Evolutionary conservation across 2,329 filamentous ascomycete genomes (phyloP).

Genomic region (Trichoderma cornu-damae): DNA sequence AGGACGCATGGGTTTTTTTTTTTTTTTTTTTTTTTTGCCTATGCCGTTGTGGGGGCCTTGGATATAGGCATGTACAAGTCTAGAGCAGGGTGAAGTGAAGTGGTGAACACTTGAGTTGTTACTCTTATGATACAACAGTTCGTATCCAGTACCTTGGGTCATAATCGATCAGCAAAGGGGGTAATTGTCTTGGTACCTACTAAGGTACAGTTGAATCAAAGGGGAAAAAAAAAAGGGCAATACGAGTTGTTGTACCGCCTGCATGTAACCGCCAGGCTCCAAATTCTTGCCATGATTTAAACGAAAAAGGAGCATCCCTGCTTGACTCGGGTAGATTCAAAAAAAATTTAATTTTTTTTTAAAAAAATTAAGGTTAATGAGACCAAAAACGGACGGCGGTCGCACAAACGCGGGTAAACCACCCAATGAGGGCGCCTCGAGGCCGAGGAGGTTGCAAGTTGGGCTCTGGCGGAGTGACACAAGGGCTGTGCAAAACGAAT

Average conservation of each 20-base stretch:
- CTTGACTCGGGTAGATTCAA: constrained; percentile 1
- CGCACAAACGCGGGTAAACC: not conserved
- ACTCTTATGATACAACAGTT: not conserved
- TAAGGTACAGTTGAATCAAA: not conserved
- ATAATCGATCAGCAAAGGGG: too few species aligned
- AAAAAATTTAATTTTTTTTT: too few species aligned
- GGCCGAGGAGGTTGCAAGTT: not conserved
- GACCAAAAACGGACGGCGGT: not conserved
- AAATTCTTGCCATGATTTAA: too few species aligned
- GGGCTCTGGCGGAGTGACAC: constrained; percentile 9
- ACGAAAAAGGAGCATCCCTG: not conserved
- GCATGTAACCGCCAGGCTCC: constrained; percentile 4
- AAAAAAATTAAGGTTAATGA: constrained; percentile 16
- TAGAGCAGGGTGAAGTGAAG: not conserved
- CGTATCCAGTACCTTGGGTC: not conserved
- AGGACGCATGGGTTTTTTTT: not conserved
- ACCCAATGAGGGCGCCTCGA: not conserved
- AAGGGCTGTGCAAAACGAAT: constrained; percentile 15
- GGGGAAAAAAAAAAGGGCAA: too few species aligned
- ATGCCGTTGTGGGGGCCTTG: not conserved
- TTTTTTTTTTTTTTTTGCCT: too few species aligned
- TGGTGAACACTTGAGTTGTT: not conserved
- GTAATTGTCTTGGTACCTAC: not conserved
- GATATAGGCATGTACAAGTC: not conserved
- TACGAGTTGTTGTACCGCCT: not conserved